A percentile compares a stretch with the other conserved stretches of the same genome.
phyloP scores from a whole-genome alignment of 768 basidiomycete genomes.

The Pisolithus tinctorius region DNA sequence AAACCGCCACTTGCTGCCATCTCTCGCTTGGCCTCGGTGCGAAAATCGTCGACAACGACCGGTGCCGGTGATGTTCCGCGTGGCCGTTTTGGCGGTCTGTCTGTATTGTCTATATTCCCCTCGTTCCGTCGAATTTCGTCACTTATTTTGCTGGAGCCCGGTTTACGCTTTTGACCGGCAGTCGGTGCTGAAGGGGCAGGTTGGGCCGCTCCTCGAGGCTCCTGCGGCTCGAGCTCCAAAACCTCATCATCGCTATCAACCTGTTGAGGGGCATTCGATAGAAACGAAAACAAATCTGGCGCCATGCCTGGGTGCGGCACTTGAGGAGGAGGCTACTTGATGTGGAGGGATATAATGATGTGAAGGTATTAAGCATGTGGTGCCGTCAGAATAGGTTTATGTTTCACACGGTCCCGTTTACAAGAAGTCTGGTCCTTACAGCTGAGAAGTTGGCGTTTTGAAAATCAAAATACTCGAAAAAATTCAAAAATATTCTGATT shows the following conservation, averaged over 20 bases:
- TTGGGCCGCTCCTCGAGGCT: not conserved
- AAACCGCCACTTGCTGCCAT: slow-evolving; percentile 85
- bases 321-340: not conserved
- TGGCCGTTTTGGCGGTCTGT: slow-evolving; percentile 44
- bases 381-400: no score
- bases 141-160: slow-evolving; percentile 5
- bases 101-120: slow-evolving; percentile 23
- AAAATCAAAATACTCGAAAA: no score
- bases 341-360: no score
- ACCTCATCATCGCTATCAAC: slow-evolving; percentile 25
- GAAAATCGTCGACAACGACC: slow-evolving; percentile 87
- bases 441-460: no score
- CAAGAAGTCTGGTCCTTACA: no score
- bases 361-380: no score
- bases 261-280: slow-evolving; percentile 13
- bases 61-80: slow-evolving; percentile 62
- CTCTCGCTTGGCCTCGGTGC: slow-evolving; percentile 89
- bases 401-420: no score
- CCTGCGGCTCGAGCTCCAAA: not conserved
- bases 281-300: slow-evolving; percentile 28
- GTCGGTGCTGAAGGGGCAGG: not conserved
- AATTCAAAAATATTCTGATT: no score
- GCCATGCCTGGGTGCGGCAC: slow-evolving; percentile 8
- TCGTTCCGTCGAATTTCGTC: not conserved
- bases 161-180: slow-evolving; percentile 20